Evolutionary conservation across 345 rosid genomes (phyloP).

Genomic region (Lepidium sativum): DNA sequence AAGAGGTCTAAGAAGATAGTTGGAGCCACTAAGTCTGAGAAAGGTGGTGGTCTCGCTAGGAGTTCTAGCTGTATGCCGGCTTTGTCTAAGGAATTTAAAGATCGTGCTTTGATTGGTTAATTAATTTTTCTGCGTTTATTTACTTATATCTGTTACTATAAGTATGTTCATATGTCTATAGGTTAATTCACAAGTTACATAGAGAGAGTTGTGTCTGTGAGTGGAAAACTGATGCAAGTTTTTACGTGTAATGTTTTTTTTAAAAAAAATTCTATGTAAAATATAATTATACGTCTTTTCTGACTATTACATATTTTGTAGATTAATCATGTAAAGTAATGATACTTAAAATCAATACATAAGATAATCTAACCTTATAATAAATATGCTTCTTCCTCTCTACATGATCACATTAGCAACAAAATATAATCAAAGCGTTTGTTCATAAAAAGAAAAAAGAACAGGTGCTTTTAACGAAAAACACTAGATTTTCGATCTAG

Average conservation of each 20-base stretch:
- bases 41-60: constrained; percentile 38
- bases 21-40: constrained; percentile 32
- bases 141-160: not conserved
- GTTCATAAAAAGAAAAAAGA: too few relatives aligned
- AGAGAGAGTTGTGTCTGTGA: not conserved
- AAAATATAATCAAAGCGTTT: too few relatives aligned
- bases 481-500: too few relatives aligned
- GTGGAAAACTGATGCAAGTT: not conserved
- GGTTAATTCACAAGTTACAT: not conserved
- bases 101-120: constrained; percentile 23
- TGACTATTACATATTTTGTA: not conserved
- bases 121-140: not conserved
- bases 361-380: not conserved
- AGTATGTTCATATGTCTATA: constrained; percentile 5
- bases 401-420: not conserved
- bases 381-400: not conserved
- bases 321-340: not conserved
- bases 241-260: not conserved
- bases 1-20: constrained; percentile 31
- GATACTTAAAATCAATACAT: not conserved
- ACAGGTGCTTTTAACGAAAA: too few relatives aligned
- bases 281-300: not conserved
- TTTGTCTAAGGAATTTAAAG: constrained; percentile 38
- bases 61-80: constrained; percentile 80
- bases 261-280: not conserved